A percentile compares a stretch with the other conserved stretches of the same genome.
Evolutionary conservation across 108 stramenopile species (phyloP).

Genomic region (Cylindrotheca closterium): DNA sequence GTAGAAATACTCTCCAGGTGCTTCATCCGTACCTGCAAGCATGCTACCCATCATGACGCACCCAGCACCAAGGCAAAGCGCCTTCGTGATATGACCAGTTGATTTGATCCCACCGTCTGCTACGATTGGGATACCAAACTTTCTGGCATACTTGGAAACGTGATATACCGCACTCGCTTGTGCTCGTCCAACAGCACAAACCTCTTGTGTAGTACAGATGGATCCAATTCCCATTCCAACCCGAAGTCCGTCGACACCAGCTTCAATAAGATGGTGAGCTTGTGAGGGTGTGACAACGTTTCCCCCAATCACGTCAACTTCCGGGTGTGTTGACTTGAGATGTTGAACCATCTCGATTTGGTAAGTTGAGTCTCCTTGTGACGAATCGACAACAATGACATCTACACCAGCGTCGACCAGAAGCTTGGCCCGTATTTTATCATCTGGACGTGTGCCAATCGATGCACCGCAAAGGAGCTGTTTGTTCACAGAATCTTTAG

Average conservation of each 20-base stretch:
- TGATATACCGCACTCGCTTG: slow-evolving; percentile 99
- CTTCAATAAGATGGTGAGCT: slow-evolving; percentile 95
- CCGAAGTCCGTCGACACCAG: slow-evolving; percentile 99
- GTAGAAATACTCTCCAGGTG: slow-evolving; percentile 99
- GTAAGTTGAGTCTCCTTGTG: slow-evolving; percentile 98
- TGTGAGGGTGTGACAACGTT: slow-evolving; percentile 98
- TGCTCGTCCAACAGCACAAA: slow-evolving; percentile 98
- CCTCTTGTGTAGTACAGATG: slow-evolving; percentile 99
- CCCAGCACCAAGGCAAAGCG: slow-evolving; percentile 96
- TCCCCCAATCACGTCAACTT: slow-evolving; percentile 96
- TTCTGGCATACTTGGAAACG: slow-evolving; percentile 91
- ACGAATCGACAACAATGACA: slow-evolving; percentile 99
- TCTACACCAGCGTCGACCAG: slow-evolving; percentile 98
- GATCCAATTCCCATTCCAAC: slow-evolving; percentile 99
- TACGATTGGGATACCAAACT: slow-evolving; percentile 94
- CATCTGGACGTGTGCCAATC: slow-evolving; percentile 98
- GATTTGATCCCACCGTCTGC: slow-evolving; percentile 99
- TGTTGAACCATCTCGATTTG: slow-evolving; percentile 96
- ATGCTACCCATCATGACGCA: slow-evolving; percentile 99
- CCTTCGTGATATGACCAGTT: slow-evolving; percentile 99
- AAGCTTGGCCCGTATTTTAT: slow-evolving; percentile 84
- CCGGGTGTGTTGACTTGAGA: slow-evolving; percentile 86
- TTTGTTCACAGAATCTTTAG: slow-evolving; percentile 91
- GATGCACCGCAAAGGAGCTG: slow-evolving; percentile 97
- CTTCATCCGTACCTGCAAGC: slow-evolving; percentile 99